Evolutionary conservation across 148 eudicot species (phyloP).

Genomic region (Cornus florida): DNA sequence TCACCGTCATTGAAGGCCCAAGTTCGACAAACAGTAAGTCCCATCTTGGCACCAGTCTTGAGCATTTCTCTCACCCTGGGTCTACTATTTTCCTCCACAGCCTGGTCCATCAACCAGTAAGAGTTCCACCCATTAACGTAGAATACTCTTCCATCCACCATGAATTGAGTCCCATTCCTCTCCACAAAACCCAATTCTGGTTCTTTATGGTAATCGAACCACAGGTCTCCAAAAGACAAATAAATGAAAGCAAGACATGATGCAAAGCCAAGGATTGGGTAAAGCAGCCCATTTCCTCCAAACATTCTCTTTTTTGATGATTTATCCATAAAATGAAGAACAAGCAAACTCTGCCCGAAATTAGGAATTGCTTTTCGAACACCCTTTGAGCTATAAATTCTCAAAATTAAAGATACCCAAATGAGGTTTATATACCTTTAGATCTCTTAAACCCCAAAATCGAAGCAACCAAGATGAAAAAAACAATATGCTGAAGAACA

Average conservation of each 20-base stretch:
- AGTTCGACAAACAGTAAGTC: constrained; percentile 89
- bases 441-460: constrained; percentile 12
- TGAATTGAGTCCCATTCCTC: constrained; percentile 81
- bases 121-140: constrained; percentile 96
- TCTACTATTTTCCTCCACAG: constrained; percentile 53
- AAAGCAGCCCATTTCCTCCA: constrained; percentile 57
- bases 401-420: constrained; percentile 7
- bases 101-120: constrained; percentile 96
- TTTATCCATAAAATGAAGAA: constrained; percentile 24
- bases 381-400: background rate
- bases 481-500: constrained; percentile 11
- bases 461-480: constrained; percentile 1
- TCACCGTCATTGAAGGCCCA: constrained; percentile 96
- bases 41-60: constrained; percentile 78
- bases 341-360: background rate
- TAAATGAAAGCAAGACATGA: constrained; percentile 58
- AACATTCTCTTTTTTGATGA: constrained; percentile 32
- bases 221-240: constrained; percentile 73
- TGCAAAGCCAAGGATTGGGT: constrained; percentile 64
- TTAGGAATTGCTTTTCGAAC: constrained; percentile 4
- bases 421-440: background rate
- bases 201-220: constrained; percentile 27
- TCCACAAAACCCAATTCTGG: constrained; percentile 62
- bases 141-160: constrained; percentile 66
- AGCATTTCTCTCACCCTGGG: constrained; percentile 58